Evolutionary conservation across 305 asterid genomes (phyloP), one percentile per base, ranked within the genome.

Genomic region (Withania somnifera): DNA sequence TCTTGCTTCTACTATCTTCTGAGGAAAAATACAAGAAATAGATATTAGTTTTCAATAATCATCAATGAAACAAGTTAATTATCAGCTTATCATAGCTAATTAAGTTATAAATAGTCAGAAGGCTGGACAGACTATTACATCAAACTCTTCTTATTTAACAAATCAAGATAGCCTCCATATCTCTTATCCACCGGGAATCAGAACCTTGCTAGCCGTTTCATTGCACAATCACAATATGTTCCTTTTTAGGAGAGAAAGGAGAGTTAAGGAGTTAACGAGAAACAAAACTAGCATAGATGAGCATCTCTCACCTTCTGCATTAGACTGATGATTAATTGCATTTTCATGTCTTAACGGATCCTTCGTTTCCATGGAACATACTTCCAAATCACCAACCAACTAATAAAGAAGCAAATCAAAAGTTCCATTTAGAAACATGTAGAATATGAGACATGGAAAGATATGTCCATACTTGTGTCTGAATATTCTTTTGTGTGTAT

Each of bases 321-420:
- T 80, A 61, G 80, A 63, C 52, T 82, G 93, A 85, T 88, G 45
- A 53, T 86, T 90, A 75, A 66, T 85, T 82, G 84, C 91, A 77
- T 73, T 87, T 82, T 89, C 93, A 81, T 80, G 86, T 80, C 87
- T 88, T 83, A 86, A 84, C 66, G 54, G 81, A 28, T 90, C 95
- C 85, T 85, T 87, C 47, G 86, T 64, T 84, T 67, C 78, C 63
- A 82, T 83, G 76, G 97, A 86, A 78, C 87, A 88, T 54, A 91
- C 86, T 79, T 91, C 94, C 86, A 97, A 79, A 86, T 91, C 91
- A 85, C 87, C 89, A 85, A 95, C 93, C 88, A 92, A 83, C 99
- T 97, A 89, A 84, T 47, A 38, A 84, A 84, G 86, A 67, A 22
- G 36, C 82, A 81, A 76, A 78, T 57, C 34, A 83, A 67, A 86